Evolutionary conservation across 257 asterid species (phyloP), one percentile per base, ranked within the genome.

Genomic region (Solanum rostratum): DNA sequence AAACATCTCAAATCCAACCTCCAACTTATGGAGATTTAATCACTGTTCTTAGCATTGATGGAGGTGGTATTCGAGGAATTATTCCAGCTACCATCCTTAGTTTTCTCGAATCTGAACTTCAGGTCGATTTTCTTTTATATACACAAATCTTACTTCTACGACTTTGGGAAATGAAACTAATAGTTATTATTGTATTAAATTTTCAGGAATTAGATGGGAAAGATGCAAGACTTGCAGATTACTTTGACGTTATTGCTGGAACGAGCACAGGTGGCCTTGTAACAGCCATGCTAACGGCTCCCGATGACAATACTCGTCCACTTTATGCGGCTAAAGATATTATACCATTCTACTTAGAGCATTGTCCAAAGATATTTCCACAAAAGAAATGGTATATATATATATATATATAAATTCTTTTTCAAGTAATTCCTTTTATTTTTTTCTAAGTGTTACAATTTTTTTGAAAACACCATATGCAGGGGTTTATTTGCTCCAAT

Each of bases 181-280:
- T 33, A 33, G 37, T 3, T 33, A 33, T 33, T 33, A 33, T 33
- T 54, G 3, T n/a, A n/a, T 57, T 10, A 57, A 73, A 39, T 22
- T n/a, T 78, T 20, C 81, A 92, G 93, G 90, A 87, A 71, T 57
- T 92, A 27, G 93, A 92, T 22, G 95, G 96, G 1, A 86, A 89
- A 24, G 90, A 89, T 83, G 95, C 93, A 14, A 85, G 97, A 83
- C 83, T 93, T 0, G 95, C 92, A 20, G 94, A 93, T 84, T 93
- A 93, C 84, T 93, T 93, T 11, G 97, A 93, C 15, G 92, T 93
- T 12, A 87, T 93, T 0, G 90, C 97, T 2, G 97, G 95, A 78
- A 93, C 95, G 15, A 93, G 97, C 86, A 92, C 97, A 0, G 97
- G 97, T 9, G 94, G 97, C 5, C 86, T 93, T 1, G 89, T 93